Conservation (phyloP, 1,139 yeast species). For the Protomyces arabidopsidicola region DNA sequence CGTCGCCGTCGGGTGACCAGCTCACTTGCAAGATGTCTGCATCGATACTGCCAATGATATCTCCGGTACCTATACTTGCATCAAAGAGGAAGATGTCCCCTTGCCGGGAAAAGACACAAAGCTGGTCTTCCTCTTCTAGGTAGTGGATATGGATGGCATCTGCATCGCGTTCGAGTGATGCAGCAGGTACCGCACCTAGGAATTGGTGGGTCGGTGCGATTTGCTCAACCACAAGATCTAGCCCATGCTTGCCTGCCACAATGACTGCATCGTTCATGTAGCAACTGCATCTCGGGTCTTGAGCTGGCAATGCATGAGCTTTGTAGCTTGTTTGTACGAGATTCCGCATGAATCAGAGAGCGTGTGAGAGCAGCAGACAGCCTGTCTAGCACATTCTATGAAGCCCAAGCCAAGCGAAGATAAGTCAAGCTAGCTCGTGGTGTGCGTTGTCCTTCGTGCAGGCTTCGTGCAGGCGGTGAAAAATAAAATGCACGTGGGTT, state of each 20-base stretch:
- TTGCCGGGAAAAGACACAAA: constrained; percentile 37
- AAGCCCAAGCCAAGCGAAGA: too few species aligned
- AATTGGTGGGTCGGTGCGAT: too few species aligned
- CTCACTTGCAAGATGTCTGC: constrained; percentile 65
- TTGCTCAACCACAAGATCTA: too few species aligned
- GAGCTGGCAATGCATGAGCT: background rate
- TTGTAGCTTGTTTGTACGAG: background rate
- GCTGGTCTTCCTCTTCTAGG: background rate
- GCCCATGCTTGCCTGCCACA: background rate
- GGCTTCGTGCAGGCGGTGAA: too few species aligned
- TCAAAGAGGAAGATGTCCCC: constrained; percentile 39
- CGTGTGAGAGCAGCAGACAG: background rate
- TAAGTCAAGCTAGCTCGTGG: too few species aligned
- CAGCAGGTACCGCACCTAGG: too few species aligned
- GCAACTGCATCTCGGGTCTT: background rate
- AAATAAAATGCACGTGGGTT: background rate
- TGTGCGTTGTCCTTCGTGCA: too few species aligned
- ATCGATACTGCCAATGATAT: constrained; percentile 82
- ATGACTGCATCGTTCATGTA: background rate
- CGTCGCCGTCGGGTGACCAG: constrained; percentile 94
- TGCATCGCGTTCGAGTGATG: too few species aligned
- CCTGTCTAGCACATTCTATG: too few species aligned
- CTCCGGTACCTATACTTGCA: constrained; percentile 38
- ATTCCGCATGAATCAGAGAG: too few species aligned
- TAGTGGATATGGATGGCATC: background rate